Evolutionary conservation across 176 grass and related monocot genomes (phyloP).

Genomic region (Aegilops umbellulata): DNA sequence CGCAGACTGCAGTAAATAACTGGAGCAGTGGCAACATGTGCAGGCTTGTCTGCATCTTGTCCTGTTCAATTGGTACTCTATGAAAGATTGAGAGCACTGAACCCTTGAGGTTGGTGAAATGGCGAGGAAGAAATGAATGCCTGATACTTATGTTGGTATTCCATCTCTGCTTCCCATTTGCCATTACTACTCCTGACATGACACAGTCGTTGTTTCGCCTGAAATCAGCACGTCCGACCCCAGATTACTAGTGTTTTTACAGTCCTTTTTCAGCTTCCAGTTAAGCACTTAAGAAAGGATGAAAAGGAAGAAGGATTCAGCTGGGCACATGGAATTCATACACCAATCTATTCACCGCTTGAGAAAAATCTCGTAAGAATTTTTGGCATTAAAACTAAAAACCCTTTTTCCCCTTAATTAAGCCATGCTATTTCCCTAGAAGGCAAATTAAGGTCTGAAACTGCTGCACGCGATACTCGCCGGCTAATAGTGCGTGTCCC

Average conservation of each 20-base stretch:
- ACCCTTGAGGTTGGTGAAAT: background rate
- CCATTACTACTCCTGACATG: background rate
- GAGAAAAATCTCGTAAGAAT: background rate
- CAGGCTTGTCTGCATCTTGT: background rate
- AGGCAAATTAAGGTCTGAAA: background rate
- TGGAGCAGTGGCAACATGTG: background rate
- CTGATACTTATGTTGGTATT: background rate
- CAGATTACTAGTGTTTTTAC: background rate
- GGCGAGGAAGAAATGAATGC: conserved; percentile 7
- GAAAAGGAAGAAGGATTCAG: background rate
- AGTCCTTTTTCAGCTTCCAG: background rate
- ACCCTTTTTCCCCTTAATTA: background rate
- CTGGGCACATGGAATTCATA: no score
- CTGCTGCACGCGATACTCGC: background rate
- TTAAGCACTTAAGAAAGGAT: background rate
- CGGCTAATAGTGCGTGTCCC: background rate
- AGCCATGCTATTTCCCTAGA: background rate
- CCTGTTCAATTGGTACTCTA: no score
- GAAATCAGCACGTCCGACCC: no score
- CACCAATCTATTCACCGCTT: background rate
- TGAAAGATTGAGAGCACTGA: background rate
- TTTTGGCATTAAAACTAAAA: background rate
- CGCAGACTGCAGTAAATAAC: no score
- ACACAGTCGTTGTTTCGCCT: background rate
- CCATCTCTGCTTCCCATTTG: background rate